Evolutionary conservation across 129 eudicot genomes (phyloP).

Genomic region (Lonicera japonica): DNA sequence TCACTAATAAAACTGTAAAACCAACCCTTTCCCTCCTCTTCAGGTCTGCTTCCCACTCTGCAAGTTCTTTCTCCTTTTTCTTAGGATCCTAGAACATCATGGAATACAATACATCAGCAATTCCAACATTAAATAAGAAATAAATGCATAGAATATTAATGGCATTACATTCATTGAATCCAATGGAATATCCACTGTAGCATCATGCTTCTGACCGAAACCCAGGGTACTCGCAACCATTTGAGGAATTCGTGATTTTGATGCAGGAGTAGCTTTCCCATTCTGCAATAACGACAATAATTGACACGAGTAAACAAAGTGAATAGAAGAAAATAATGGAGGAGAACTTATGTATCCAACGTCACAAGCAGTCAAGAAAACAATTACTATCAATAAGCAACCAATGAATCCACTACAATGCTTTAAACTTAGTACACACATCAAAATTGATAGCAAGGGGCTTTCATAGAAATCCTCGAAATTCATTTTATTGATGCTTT

Average conservation of each 20-base stretch:
- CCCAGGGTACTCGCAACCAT: conserved; percentile 68
- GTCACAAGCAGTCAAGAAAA: not conserved
- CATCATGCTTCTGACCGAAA: conserved; percentile 94
- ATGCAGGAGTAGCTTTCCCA: conserved; percentile 53
- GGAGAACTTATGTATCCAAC: not conserved
- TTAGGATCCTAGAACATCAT: conserved; percentile 49
- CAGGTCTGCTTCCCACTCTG: conserved; percentile 84
- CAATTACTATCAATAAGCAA: too few species aligned
- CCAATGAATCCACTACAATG: too few species aligned
- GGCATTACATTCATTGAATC: conserved; percentile 68
- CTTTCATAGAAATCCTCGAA: too few species aligned
- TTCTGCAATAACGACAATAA: conserved; percentile 46
- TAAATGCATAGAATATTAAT: conserved; percentile 3
- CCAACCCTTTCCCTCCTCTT: conserved; percentile 86
- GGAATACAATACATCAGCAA: conserved; percentile 10
- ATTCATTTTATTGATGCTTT: too few species aligned
- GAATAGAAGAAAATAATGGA: not conserved
- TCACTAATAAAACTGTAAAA: not conserved
- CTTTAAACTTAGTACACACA: too few species aligned
- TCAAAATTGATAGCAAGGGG: too few species aligned
- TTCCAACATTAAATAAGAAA: conserved; percentile 7
- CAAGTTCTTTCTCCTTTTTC: conserved; percentile 70
- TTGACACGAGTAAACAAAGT: conserved; percentile 3
- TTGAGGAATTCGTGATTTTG: conserved; percentile 81
- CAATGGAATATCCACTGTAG: conserved; percentile 84